Conservation (phyloP, 495 filamentous ascomycete genomes). For the Parachaetomium inaequale region DNA sequence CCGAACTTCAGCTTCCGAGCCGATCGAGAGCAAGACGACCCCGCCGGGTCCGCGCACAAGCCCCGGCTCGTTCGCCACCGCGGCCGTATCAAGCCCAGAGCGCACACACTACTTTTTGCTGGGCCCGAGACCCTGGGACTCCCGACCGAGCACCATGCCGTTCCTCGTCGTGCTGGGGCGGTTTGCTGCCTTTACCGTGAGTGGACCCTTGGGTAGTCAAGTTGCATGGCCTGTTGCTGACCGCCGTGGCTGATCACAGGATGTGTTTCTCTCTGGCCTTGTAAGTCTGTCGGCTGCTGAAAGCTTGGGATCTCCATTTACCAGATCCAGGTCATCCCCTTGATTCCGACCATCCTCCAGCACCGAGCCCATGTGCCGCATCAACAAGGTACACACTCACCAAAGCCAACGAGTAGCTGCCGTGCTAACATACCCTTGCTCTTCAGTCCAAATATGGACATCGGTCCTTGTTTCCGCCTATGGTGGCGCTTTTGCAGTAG, state of each 20-base stretch:
- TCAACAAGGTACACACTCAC: conserved; percentile 22
- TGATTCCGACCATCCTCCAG: conserved; percentile 29
- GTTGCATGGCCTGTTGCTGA: neutral
- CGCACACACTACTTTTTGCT: neutral
- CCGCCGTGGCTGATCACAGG: neutral
- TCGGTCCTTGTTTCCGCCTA: conserved; percentile 30
- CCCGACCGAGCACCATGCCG: neutral
- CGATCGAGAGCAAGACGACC: neutral
- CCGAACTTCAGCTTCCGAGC: neutral
- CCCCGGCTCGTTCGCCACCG: conserved; percentile 1
- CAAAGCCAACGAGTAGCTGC: too few relatives aligned
- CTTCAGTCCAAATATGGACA: conserved; percentile 30
- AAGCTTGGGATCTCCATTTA: too few relatives aligned
- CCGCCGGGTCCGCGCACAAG: neutral
- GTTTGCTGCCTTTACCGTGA: conserved; percentile 16
- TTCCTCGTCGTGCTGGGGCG: conserved; percentile 13
- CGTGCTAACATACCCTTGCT: neutral
- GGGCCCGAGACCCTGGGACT: neutral
- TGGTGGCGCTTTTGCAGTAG: conserved; percentile 28
- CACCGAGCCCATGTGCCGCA: conserved; percentile 13
- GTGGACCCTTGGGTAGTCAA: neutral
- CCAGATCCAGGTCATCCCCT: conserved; percentile 20
- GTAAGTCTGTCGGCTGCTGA: neutral
- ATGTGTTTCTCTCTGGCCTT: conserved; percentile 15
- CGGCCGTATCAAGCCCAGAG: neutral